A percentile compares a stretch with the other conserved stretches of the same genome.
Conservation (phyloP, 208 protist species). For the Trypanosoma scelopori region DNA sequence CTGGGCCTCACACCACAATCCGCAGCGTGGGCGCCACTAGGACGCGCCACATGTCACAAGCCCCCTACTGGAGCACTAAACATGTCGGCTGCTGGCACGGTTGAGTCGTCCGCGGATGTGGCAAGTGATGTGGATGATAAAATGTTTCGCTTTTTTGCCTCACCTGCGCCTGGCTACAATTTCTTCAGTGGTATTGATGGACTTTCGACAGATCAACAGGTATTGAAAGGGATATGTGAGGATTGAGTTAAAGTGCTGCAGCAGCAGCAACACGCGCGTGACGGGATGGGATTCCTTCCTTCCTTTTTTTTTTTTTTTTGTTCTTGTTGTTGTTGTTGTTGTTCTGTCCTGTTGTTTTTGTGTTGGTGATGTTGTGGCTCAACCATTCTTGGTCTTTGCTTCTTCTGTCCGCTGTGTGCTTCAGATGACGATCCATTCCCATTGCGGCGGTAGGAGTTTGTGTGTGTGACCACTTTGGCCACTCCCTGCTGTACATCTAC, state of each 20-base stretch:
- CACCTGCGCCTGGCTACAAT: constrained; percentile 7
- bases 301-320: background rate
- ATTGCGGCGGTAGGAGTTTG: background rate
- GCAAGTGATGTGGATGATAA: constrained; percentile 20
- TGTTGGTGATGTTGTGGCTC: no score
- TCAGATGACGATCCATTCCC: no score
- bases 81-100: background rate
- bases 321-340: background rate
- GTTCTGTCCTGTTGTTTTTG: no score
- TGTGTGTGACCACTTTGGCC: no score
- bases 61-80: background rate
- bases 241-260: constrained; percentile 12
- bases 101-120: background rate
- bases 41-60: constrained; percentile 27
- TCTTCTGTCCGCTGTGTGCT: no score
- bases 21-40: constrained; percentile 32
- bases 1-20: constrained; percentile 35
- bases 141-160: constrained; percentile 25
- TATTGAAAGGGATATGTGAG: constrained; percentile 34
- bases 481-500: background rate
- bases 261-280: background rate
- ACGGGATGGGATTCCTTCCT: background rate
- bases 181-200: constrained; percentile 39
- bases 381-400: no score
- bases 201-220: constrained; percentile 21